Conservation (phyloP, 2,329 filamentous ascomycete genomes). For the Neofusicoccum laricinum region DNA sequence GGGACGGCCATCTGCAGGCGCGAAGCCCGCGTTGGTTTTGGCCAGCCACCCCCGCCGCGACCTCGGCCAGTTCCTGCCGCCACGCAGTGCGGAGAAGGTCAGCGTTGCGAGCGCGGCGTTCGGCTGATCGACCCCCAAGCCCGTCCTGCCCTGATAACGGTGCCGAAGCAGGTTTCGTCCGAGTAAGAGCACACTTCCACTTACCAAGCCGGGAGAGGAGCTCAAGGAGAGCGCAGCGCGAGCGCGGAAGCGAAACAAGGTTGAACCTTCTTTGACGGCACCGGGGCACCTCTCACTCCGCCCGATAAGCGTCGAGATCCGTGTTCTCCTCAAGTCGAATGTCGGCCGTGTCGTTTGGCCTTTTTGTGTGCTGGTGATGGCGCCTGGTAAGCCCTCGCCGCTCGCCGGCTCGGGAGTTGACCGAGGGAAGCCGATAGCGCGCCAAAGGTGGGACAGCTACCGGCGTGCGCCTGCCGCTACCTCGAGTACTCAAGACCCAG, state of each 20-base stretch:
- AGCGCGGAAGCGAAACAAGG: neutral
- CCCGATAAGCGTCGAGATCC: too few species aligned
- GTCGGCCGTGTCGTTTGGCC: neutral
- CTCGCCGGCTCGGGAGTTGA: slow-evolving; percentile 1
- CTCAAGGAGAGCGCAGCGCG: neutral
- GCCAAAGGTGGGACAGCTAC: slow-evolving; percentile 12
- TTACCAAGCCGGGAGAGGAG: neutral
- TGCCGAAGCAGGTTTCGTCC: neutral
- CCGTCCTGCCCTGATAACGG: slow-evolving; percentile 7
- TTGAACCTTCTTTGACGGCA: neutral
- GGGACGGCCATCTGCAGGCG: neutral
- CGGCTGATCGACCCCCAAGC: slow-evolving; percentile 6
- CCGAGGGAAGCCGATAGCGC: slow-evolving; percentile 7
- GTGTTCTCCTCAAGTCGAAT: neutral
- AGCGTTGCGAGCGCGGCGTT: neutral
- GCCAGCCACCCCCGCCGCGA: neutral
- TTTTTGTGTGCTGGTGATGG: neutral
- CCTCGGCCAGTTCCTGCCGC: neutral
- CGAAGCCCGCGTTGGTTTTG: neutral
- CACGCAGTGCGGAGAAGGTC: neutral
- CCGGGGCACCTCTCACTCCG: neutral
- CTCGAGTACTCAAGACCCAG: neutral
- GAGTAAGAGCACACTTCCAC: neutral
- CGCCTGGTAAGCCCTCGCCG: neutral
- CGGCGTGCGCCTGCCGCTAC: neutral